phyloP scores from a whole-genome alignment of 176 grass and related monocot genomes.

The sorghum (Sorghum bicolor) region Sorghum_bicolor_NCBIv3 NC_012870.2:66817001-66817500 shows the following conservation, averaged over 20 bases:
- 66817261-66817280: neutral
- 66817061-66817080: neutral
- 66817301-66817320: constrained; percentile 96
- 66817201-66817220: constrained; percentile 30
- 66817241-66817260: constrained; percentile 12
- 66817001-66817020: neutral
- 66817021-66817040: neutral
- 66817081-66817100: neutral
- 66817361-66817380: constrained; percentile 66
- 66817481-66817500: constrained; percentile 90
- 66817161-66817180: constrained; percentile 94
- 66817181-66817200: constrained; percentile 58
- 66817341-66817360: constrained; percentile 86
- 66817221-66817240: neutral
- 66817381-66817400: constrained; percentile 91
- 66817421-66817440: constrained; percentile 61
- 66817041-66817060: neutral
- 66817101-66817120: neutral
- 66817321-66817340: constrained; percentile 99
- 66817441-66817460: constrained; percentile 97
- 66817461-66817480: constrained; percentile 85
- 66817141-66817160: constrained; percentile 75
- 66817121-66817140: constrained; percentile 87
- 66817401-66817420: constrained; percentile 44
- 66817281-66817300: constrained; percentile 66